Evolutionary conservation across 176 grass and related monocot species (phyloP), one percentile per base, ranked within the genome.

Genomic region (Triticum timopheevii): DNA sequence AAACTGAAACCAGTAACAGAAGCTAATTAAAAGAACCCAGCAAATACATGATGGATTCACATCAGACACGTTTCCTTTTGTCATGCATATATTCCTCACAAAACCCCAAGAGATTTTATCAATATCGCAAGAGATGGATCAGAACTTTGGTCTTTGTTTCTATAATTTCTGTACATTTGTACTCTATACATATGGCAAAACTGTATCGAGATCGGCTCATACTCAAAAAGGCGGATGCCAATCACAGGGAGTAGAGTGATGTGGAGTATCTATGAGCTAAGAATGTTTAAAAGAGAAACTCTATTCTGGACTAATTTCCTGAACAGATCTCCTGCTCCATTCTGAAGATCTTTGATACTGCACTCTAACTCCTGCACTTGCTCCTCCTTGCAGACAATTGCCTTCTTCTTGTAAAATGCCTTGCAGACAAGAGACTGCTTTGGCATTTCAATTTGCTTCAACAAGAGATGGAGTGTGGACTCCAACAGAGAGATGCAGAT

Each of bases 251-350:
- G 13, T 63, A 50, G 67, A 59, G 27, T 69, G 27, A 9, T 13
- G 24, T 7, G 17, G 63, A 31, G 52, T 73, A 33, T 88, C 56
- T 62, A 78, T 61, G n/a, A 39, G 62, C 61, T 83, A 42, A 79
- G 76, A 28, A 77, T 83, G 50, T 88, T 88, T 7, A 83, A 72
- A 20, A 88, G 71, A 42, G 79, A 69, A n/a, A 88, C 86, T 44
- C 80, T 83, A 28, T 22, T 42, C 50, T 83, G 72, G 80, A 88
- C 40, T 45, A 88, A 13, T 68, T 20, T 62, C 62, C 73, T 49
- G 35, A 88, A 84, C 17, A 79, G 20, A 54, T 8, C n/a, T 27
- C 31, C 66, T 22, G 63, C 23, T 89, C 42, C 50, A 10, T 5
- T 62, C 80, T 88, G 72, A 31, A 88, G 73, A 28, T 39, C 87